phyloP scores from a whole-genome alignment of 306 rosid genomes.

The Castanea sativa region DNA sequence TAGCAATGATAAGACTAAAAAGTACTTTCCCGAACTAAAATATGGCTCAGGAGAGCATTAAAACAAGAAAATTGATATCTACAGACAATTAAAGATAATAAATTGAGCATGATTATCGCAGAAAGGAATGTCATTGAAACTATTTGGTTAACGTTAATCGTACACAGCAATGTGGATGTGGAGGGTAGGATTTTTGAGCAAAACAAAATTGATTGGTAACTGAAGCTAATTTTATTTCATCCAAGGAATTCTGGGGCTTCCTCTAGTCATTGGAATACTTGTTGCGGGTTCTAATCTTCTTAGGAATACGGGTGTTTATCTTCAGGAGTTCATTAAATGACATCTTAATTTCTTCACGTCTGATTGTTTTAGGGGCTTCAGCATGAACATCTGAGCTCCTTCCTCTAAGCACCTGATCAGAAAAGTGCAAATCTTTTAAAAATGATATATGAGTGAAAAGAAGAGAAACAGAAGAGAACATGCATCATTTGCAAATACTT shows the following conservation, averaged over 20 bases:
- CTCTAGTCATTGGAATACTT: not conserved
- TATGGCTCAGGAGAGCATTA: too few relatives aligned
- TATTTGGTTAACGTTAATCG: not conserved
- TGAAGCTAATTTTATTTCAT: too few relatives aligned
- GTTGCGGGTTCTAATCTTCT: not conserved
- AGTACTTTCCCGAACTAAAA: too few relatives aligned
- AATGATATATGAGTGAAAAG: not conserved
- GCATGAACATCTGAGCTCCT: slow-evolving; percentile 94
- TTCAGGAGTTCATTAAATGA: slow-evolving; percentile 62
- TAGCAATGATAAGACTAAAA: too few relatives aligned
- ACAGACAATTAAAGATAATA: too few relatives aligned
- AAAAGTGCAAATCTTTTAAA: not conserved
- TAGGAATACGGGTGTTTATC: slow-evolving; percentile 19
- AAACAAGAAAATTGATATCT: too few relatives aligned
- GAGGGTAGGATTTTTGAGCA: too few relatives aligned
- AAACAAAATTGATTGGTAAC: too few relatives aligned
- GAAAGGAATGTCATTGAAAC: not conserved
- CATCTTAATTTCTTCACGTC: slow-evolving; percentile 71
- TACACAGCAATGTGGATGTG: not conserved
- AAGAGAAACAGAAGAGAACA: not conserved
- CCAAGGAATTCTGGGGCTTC: not conserved
- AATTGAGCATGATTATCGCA: not conserved
- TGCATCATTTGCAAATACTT: slow-evolving; percentile 37
- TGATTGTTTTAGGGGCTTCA: slow-evolving; percentile 81
- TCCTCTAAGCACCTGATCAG: slow-evolving; percentile 75